phyloP scores from a whole-genome alignment of 352 stramenopile species.

The Phytophthora pini region DNA sequence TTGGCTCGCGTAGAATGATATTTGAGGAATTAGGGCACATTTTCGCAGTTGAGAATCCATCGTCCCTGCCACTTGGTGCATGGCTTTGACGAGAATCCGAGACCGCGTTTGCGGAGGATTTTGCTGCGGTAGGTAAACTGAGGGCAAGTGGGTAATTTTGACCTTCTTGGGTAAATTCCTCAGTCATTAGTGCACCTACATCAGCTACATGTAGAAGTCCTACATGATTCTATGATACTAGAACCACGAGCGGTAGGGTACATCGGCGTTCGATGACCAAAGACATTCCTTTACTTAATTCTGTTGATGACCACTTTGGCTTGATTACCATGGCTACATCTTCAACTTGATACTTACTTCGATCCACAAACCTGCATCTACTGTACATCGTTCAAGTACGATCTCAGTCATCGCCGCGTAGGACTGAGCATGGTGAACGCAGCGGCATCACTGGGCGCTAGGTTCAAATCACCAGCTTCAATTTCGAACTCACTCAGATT shows the following conservation, averaged over 20 bases:
- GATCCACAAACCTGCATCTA: neutral
- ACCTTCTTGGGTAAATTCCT: too few species aligned
- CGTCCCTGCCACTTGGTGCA: constrained; percentile 1
- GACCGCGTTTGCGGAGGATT: constrained; percentile 17
- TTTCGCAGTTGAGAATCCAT: constrained; percentile 21
- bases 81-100: constrained; percentile 15
- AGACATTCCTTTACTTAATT: neutral
- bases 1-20: constrained; percentile 5
- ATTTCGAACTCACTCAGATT: constrained; percentile 69
- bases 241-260: too few species aligned
- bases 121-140: neutral
- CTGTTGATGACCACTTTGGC: constrained; percentile 3
- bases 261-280: too few species aligned
- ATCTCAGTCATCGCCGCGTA: neutral
- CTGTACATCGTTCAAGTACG: too few species aligned
- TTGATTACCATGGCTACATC: constrained; percentile 17
- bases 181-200: too few species aligned
- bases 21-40: constrained; percentile 3
- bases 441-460: constrained; percentile 10
- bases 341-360: constrained; percentile 6
- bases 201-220: too few species aligned
- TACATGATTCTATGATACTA: too few species aligned
- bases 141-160: too few species aligned
- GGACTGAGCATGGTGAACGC: constrained; percentile 1
- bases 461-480: constrained; percentile 49